These are phyloP conservation scores for Pythium vanterpoolii DNA, from an alignment of 352 stramenopile species.

Conservation along the genomic window DNA sequence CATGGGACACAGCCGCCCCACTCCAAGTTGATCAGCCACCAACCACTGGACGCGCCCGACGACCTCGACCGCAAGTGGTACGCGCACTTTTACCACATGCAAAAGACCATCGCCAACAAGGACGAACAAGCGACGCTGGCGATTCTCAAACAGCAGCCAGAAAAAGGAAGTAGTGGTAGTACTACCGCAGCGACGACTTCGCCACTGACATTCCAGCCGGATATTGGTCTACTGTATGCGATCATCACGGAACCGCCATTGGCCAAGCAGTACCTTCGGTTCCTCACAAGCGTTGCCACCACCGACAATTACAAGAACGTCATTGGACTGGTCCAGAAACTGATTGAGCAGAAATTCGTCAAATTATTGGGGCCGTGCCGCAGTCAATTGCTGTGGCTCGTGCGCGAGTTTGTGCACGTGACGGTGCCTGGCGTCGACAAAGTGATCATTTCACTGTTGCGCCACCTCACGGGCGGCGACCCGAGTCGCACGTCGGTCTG, in stretches of 20 bases:
- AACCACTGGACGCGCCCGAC: conserved; percentile 68
- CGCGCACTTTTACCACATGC: conserved; percentile 82
- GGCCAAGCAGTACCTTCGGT: conserved; percentile 75
- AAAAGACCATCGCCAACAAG: conserved; percentile 75
- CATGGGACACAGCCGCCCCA: conserved; percentile 33
- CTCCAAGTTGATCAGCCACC: conserved; percentile 73
- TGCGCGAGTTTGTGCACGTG: conserved; percentile 74
- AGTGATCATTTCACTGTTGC: conserved; percentile 72
- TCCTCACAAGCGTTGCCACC: conserved; percentile 53
- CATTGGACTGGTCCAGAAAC: conserved; percentile 72
- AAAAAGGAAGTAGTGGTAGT: conserved; percentile 9
- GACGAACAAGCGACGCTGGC: conserved; percentile 49
- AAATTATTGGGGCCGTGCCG: conserved; percentile 74
- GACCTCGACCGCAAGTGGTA: conserved; percentile 87
- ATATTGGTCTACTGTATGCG: conserved; percentile 77
- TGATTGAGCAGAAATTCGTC: conserved; percentile 80
- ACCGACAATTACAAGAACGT: conserved; percentile 75
- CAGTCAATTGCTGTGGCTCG: conserved; percentile 77
- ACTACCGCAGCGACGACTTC: conserved; percentile 17
- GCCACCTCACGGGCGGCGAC: conserved; percentile 63
- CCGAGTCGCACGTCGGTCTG: conserved; percentile 69
- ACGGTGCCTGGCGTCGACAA: conserved; percentile 70
- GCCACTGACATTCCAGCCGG: conserved; percentile 66
- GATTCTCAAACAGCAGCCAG: conserved; percentile 58
- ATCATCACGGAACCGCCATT: conserved; percentile 67